phyloP scores from a whole-genome alignment of 2,329 filamentous ascomycete species.

The Lasiodiplodia theobromae region DNA sequence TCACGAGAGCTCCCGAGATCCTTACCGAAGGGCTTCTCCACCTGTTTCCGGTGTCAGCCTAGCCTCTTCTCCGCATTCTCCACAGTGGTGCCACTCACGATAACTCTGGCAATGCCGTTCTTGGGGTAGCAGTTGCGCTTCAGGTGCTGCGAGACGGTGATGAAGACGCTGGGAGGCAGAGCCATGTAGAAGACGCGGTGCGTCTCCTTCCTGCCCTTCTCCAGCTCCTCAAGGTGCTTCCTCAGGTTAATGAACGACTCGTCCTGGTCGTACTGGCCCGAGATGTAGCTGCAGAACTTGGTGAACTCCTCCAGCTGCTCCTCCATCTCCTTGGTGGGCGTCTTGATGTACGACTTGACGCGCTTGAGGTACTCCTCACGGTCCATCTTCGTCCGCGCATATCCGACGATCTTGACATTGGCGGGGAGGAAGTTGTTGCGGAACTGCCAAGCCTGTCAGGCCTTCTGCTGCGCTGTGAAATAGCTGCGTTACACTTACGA shows the following conservation, averaged over 20 bases:
- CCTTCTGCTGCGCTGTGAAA: constrained; percentile 24
- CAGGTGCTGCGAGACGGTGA: constrained; percentile 93
- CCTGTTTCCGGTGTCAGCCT: constrained; percentile 58
- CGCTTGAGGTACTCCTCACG: constrained; percentile 92
- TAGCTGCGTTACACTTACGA: constrained; percentile 69
- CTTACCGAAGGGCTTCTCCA: constrained; percentile 99
- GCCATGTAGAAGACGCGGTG: constrained; percentile 99
- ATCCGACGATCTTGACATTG: constrained; percentile 95
- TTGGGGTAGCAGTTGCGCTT: constrained; percentile 97
- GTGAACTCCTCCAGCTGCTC: constrained; percentile 93
- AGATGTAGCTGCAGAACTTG: constrained; percentile 86
- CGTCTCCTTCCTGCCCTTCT: constrained; percentile 80
- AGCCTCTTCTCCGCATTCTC: constrained; percentile 11
- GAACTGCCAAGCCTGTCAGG: constrained; percentile 66
- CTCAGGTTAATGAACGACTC: constrained; percentile 89
- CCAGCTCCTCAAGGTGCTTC: constrained; percentile 84
- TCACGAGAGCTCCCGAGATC: constrained; percentile 93
- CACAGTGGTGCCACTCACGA: constrained; percentile 65
- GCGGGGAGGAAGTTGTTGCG: constrained; percentile 98
- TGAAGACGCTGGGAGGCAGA: constrained; percentile 96
- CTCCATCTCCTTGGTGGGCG: constrained; percentile 95
- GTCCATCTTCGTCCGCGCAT: constrained; percentile 99
- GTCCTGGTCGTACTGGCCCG: constrained; percentile 97
- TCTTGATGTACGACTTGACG: constrained; percentile 98
- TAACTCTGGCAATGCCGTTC: constrained; percentile 89